A percentile compares a stretch with the other conserved stretches of the same genome.
Evolutionary conservation across 169 alveolate species (phyloP).

Genomic region (Cryptosporidium canis): DNA sequence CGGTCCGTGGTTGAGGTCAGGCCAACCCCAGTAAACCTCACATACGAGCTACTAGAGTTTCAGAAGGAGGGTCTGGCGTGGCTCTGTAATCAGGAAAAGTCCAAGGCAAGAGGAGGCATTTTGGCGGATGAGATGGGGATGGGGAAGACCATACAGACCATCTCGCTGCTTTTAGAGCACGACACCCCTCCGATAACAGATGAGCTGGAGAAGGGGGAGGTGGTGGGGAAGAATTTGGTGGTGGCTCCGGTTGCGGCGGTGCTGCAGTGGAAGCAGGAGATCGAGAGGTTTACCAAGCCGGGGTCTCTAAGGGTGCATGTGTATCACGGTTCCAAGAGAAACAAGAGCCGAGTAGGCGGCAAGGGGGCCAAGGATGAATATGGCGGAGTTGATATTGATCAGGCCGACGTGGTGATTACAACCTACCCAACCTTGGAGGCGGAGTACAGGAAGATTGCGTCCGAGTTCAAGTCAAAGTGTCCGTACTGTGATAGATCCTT

Average conservation of each 20-base stretch:
- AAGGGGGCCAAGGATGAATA: slow-evolving; percentile 68
- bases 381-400: slow-evolving; percentile 79
- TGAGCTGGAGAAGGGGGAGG: slow-evolving; percentile 37
- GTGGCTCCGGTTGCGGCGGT: slow-evolving; percentile 86
- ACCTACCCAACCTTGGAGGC: slow-evolving; percentile 82
- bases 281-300: slow-evolving; percentile 77
- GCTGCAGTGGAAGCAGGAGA: slow-evolving; percentile 84
- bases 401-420: slow-evolving; percentile 84
- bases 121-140: slow-evolving; percentile 90
- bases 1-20: slow-evolving; percentile 16
- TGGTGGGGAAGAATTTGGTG: slow-evolving; percentile 79
- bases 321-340: slow-evolving; percentile 80
- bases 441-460: slow-evolving; percentile 77
- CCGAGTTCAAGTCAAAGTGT: slow-evolving; percentile 76
- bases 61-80: slow-evolving; percentile 83
- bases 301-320: slow-evolving; percentile 79
- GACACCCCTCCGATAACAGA: slow-evolving; percentile 39
- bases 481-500: slow-evolving; percentile 88
- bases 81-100: slow-evolving; percentile 82
- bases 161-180: slow-evolving; percentile 77
- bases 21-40: slow-evolving; percentile 73
- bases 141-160: slow-evolving; percentile 84
- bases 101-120: slow-evolving; percentile 80
- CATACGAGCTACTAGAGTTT: slow-evolving; percentile 67
- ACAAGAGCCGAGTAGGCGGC: background rate